phyloP scores from a whole-genome alignment of 1,139 yeast genomes.

The Sugiyamaella castrensis region DNA sequence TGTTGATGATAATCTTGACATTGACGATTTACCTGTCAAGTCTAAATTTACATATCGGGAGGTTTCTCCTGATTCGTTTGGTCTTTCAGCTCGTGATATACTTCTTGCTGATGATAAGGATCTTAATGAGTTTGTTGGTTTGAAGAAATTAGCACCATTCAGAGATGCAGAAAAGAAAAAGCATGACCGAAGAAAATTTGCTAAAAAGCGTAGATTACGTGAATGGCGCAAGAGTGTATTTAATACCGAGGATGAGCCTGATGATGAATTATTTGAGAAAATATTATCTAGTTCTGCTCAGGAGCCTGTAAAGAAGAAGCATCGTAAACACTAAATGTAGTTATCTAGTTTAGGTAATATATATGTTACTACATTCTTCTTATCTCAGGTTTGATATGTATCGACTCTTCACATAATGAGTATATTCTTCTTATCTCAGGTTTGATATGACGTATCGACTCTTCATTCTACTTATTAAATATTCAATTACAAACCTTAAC shows the following conservation, averaged over 20 bases:
- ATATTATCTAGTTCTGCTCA: conserved; percentile 11
- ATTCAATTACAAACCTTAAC: conserved; percentile 18
- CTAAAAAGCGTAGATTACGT: conserved; percentile 75
- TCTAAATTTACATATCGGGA: conserved; percentile 84
- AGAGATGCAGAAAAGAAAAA: conserved; percentile 68
- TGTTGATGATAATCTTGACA: conserved; percentile 52
- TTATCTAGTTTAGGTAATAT: not conserved
- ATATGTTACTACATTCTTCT: not conserved
- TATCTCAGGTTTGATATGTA: too few species aligned
- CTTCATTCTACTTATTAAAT: too few species aligned
- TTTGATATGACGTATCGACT: too few species aligned
- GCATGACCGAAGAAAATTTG: conserved; percentile 79
- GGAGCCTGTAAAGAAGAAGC: conserved; percentile 15
- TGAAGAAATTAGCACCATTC: conserved; percentile 92
- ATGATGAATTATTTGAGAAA: conserved; percentile 30
- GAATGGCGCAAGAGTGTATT: conserved; percentile 91
- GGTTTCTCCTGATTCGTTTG: conserved; percentile 92
- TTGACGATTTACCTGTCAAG: conserved; percentile 47
- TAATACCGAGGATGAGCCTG: conserved; percentile 60
- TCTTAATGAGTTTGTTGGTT: conserved; percentile 76
- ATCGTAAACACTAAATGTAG: conserved; percentile 4
- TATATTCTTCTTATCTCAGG: too few species aligned
- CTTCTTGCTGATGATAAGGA: conserved; percentile 84
- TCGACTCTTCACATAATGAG: too few species aligned
- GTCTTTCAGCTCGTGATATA: conserved; percentile 82